phyloP scores from a whole-genome alignment of 2,329 filamentous ascomycete species.

The Cladosporium sp. region DNA sequence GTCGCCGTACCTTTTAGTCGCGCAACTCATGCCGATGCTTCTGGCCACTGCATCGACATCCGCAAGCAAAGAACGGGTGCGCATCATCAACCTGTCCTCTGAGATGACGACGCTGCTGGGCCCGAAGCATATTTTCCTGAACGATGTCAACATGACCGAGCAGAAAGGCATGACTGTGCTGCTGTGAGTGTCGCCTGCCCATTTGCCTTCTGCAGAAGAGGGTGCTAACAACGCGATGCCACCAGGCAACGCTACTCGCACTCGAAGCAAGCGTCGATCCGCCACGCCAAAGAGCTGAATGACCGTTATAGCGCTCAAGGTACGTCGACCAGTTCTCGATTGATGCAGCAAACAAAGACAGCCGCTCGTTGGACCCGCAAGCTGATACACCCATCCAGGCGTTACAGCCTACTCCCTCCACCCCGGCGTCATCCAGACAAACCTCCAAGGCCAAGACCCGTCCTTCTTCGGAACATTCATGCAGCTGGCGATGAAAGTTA shows the following conservation, averaged over 20 bases:
- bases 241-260: slow-evolving; percentile 11
- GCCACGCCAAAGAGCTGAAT: slow-evolving; percentile 15
- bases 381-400: not conserved
- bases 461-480: not conserved
- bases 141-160: slow-evolving; percentile 15
- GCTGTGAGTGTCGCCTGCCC: not conserved
- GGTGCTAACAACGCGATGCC: not conserved
- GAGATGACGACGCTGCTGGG: slow-evolving; percentile 1
- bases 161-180: slow-evolving; percentile 6
- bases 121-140: not conserved
- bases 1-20: not conserved
- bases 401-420: slow-evolving; percentile 9
- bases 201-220: too few species aligned
- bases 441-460: not conserved
- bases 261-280: slow-evolving; percentile 11
- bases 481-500: not conserved
- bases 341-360: too few species aligned
- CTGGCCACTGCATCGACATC: slow-evolving; percentile 4
- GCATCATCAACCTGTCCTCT: slow-evolving; percentile 5
- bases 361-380: not conserved
- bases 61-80: not conserved
- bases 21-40: slow-evolving; percentile 1
- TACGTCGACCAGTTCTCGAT: not conserved
- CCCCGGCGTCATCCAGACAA: slow-evolving; percentile 1
- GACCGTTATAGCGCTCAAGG: slow-evolving; percentile 16